These are phyloP conservation scores for Clarireedia hainanense DNA, from an alignment of 2,329 filamentous ascomycete species.

Conservation along the genomic window DNA sequence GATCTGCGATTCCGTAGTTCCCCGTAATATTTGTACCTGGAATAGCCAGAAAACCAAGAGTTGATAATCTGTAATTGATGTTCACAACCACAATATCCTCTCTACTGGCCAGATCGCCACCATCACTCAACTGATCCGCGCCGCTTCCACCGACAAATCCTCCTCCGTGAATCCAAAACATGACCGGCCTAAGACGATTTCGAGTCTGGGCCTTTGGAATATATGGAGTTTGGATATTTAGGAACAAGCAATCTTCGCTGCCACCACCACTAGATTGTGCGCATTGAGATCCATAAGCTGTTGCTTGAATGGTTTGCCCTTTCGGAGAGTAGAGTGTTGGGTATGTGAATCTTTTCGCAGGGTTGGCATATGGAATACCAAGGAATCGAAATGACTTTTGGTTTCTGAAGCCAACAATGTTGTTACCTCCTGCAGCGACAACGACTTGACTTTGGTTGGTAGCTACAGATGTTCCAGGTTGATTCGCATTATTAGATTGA, in stretches of 20 bases:
- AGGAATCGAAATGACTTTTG: conserved; percentile 40
- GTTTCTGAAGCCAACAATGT: conserved; percentile 42
- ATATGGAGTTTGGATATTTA: conserved; percentile 34
- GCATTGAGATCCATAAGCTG: conserved; percentile 31
- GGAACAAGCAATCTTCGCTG: conserved; percentile 24
- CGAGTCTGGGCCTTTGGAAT: conserved; percentile 18
- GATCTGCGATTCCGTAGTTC: conserved; percentile 45
- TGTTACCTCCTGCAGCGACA: conserved; percentile 36
- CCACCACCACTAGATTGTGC: conserved; percentile 27
- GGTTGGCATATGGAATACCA: conserved; percentile 24
- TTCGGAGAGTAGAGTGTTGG: conserved; percentile 37
- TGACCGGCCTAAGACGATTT: conserved; percentile 27
- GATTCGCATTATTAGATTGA: conserved; percentile 34
- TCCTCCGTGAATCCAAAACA: conserved; percentile 28
- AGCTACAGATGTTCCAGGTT: conserved; percentile 28
- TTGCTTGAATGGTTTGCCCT: conserved; percentile 39
- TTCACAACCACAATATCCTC: conserved; percentile 26
- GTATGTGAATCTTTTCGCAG: conserved; percentile 27
- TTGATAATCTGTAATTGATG: conserved; percentile 25
- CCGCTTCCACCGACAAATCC: conserved; percentile 29
- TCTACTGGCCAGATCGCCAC: conserved; percentile 23
- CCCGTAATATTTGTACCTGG: conserved; percentile 43
- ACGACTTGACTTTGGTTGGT: conserved; percentile 33
- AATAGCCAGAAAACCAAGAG: conserved; percentile 35
- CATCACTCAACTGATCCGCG: conserved; percentile 22